Base-by-base conservation (phyloP, 192 early-diverging fungal species). In the Ambispora gerdemannii region DNA sequence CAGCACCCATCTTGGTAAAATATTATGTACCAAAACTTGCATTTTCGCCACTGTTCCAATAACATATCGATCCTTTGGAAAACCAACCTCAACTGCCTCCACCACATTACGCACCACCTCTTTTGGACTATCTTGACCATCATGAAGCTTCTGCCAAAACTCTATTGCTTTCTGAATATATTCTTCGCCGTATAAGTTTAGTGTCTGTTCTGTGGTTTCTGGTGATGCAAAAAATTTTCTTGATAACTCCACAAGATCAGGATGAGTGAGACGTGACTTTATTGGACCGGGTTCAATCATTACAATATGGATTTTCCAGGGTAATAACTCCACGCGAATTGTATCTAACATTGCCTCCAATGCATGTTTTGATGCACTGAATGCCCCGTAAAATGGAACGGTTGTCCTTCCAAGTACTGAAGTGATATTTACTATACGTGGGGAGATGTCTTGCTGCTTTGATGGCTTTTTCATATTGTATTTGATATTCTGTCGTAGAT, bases 331-430 rank as follows among this genome's bases (percentile, higher is more conserved):
- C 3, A 80, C 74, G 19, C 79, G 76, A 8, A 80, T 59, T 0
- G 79, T 80, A 36, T 80, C 79, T 24, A 80, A 49, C 73, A 80
- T 77, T 0, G 79, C 76, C 35, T 80, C 79, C 17, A 76, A 72
- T n/a, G 79, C 79, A 30, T 80, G 79, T 59, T 80, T 80, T 0
- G 79, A 80, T 10, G 79, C 79, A 27, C 71, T 76, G 52, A 75
- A 80, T 10, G 76, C 79, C 0, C 74, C 79, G 58, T 77, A 76
- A 33, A 50, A 72, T 15, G 79, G 79, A 27, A 76, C 51, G 35
- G 75, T 75, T 25, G 79, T 53, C 19, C 79, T 72, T 27, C 79
- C 79, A 1, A 76, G 73, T n/a, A 80, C 50, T 0, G 79, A 80
- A 58, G 79, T 80, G 33, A 80, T 80, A 33, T 58, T 74, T 8